Base-by-base conservation (phyloP, 768 basidiomycete genomes). In the Pulveroboletus sp. region DNA sequence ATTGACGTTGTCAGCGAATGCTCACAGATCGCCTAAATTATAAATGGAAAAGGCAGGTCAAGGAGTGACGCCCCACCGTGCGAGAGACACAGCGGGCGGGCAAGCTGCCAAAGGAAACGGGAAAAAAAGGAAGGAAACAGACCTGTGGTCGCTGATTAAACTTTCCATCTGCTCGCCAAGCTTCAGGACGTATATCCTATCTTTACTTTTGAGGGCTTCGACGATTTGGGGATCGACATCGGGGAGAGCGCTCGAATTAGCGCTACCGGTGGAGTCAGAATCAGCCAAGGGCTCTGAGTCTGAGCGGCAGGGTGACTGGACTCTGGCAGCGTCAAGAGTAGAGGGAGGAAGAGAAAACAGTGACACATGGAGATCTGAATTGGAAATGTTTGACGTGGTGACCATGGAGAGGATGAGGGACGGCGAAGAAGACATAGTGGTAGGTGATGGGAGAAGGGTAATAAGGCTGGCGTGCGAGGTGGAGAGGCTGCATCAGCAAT, bases 181-280 rank as follows among this genome's bases (percentile, higher is more conserved):
- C 74, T 87, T 91, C 60, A 93, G 73, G 41, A 93, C 89, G 67
- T 84, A 93, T 54, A 93, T 76, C 63, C 90, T 78, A 69, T 93
- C 90, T 73, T 93, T 93, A 76, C 84, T 84, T 69, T 76, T 81
- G 56, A 93, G 84, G 18, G 91, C 90, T 66, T 93, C 89, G 60
- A 92, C 61, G 59, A 93, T 89, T 68, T 86, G 84, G 9, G 80
- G 76, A 73, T 92, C 89, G 56, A 83, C 79, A 53, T 87, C 87
- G 17, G 51, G 24, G 50, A 61, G 54, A 38, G 53, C 39, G 49
- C 65, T 56, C 42, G 45, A 33, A 31, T 64, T 67, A 30, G 52
- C 33, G 49, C 55, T 58, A 13, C 49, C 61, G 8, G 62, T 65
- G 48, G 53, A 47, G 39, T 70, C 72, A 2, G 55, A 56, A 26